These are phyloP conservation scores for Xylaria digitata DNA, from an alignment of 2,329 filamentous ascomycete species.

Conservation along the genomic window DNA sequence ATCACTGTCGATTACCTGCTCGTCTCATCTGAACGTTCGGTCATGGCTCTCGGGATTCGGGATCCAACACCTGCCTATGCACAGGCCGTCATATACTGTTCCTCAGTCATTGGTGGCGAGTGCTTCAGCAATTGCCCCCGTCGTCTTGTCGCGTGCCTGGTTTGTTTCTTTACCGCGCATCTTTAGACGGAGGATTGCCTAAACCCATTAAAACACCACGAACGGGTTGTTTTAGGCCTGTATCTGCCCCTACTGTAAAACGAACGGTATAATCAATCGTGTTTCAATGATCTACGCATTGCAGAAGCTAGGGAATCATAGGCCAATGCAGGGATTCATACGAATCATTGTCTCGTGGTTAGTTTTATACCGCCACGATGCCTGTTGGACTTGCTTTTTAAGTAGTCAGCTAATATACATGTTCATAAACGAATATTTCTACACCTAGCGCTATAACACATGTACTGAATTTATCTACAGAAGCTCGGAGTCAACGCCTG, in stretches of 20 bases:
- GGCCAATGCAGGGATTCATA: not conserved
- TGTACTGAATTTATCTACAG: not conserved
- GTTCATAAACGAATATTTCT: not conserved
- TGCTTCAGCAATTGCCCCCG: not conserved
- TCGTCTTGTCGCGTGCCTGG: not conserved
- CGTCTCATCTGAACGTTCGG: not conserved
- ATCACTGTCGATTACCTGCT: not conserved
- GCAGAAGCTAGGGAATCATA: not conserved
- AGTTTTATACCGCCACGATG: not conserved
- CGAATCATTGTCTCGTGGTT: not conserved
- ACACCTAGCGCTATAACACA: too few relatives aligned
- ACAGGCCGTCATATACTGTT: not conserved
- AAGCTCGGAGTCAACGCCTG: not conserved
- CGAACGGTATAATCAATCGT: not conserved
- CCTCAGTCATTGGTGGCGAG: not conserved
- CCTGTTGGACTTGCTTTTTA: too few relatives aligned
- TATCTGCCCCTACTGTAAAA: not conserved
- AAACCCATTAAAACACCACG: too few relatives aligned
- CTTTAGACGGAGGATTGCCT: not conserved
- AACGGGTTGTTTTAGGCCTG: not conserved
- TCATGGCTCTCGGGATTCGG: not conserved
- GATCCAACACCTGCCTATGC: not conserved
- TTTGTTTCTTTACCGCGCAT: not conserved
- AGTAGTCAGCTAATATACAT: not conserved
- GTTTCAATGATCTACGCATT: not conserved